Evolutionary conservation across 164 flowering plant genomes (phyloP).

Genomic region (Piper longum): DNA sequence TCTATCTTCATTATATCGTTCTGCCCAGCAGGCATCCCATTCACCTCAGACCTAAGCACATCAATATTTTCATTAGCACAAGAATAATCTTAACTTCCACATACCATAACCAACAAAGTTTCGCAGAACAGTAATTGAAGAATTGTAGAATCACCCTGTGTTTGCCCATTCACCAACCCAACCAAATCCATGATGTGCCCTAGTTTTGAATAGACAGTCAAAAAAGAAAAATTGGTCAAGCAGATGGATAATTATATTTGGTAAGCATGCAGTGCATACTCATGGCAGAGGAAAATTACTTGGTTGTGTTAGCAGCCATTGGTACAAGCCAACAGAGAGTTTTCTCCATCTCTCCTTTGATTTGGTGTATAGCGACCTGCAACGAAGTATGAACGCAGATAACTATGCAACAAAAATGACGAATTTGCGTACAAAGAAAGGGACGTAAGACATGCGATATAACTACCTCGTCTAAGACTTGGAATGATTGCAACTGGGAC

Average conservation of each 20-base stretch:
- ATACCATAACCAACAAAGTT: neutral
- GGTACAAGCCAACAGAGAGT: slow-evolving; percentile 97
- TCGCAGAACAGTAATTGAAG: neutral
- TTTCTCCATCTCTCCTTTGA: slow-evolving; percentile 97
- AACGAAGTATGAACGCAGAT: neutral
- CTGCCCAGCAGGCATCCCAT: slow-evolving; percentile 49
- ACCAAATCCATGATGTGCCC: slow-evolving; percentile 99
- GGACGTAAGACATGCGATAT: neutral
- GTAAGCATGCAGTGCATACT: neutral
- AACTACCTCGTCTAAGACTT: slow-evolving; percentile 40
- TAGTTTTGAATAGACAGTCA: slow-evolving; percentile 14
- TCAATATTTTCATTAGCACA: neutral
- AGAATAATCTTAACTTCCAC: too few relatives aligned
- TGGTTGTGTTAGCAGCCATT: slow-evolving; percentile 84
- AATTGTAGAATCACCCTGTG: slow-evolving; percentile 51
- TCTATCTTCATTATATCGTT: slow-evolving; percentile 60
- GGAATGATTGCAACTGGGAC: slow-evolving; percentile 34
- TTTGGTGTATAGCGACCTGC: slow-evolving; percentile 73
- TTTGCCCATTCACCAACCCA: slow-evolving; percentile 99
- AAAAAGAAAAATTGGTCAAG: neutral
- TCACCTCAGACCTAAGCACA: slow-evolving; percentile 56
- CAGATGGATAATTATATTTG: neutral
- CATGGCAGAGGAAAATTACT: slow-evolving; percentile 29
- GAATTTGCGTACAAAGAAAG: neutral
- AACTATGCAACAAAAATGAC: too few relatives aligned